Base-by-base conservation (phyloP, 352 stramenopile genomes). In the Ochromonadaceae sp. region DNA sequence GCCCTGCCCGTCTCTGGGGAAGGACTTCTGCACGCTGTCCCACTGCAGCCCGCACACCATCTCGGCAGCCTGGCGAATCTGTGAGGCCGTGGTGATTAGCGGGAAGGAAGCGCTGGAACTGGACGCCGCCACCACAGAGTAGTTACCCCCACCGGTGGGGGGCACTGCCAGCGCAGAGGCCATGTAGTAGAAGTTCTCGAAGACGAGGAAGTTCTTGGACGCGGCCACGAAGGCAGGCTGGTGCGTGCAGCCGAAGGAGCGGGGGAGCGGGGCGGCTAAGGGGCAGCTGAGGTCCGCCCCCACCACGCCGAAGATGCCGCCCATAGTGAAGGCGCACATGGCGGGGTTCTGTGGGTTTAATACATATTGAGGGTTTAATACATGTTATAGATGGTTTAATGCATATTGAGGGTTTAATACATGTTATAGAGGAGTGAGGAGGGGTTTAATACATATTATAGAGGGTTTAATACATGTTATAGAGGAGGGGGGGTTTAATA, bases 111-210 rank as follows among this genome's bases (percentile, higher is more conserved):
- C n/a, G n/a, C n/a, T n/a, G n/a, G n/a, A n/a, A n/a, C n/a, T n/a
- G n/a, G n/a, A n/a, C n/a, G n/a, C n/a, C n/a, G n/a, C n/a, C n/a
- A n/a, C n/a, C n/a, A n/a, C n/a, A n/a, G n/a, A n/a, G n/a, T n/a
- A n/a, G n/a, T n/a, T n/a, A n/a, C n/a, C n/a, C n/a, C n/a, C n/a
- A n/a, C n/a, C 17, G 40, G 17, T n/a, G 17, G 31, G 30, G 2
- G 4, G 9, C 1, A 67, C 28, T 35, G 42, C 65, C 12, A 70
- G 35, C 34, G 55, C 63, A 46, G 40, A 44, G 4, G 56, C 34
- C 38, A 58, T 60, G 32, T 70, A 70, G 44, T 44, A 67, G 30
- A 70, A 70, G 41, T 70, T 70, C 34, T 70, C 65, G 28, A 70
- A 70, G 25, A 30, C 56, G 15, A 70, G 42, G 9, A 70, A 17